Evolutionary conservation across 305 asterid species (phyloP), one percentile per base, ranked within the genome.

Genomic region (Solanum hybrid): DNA sequence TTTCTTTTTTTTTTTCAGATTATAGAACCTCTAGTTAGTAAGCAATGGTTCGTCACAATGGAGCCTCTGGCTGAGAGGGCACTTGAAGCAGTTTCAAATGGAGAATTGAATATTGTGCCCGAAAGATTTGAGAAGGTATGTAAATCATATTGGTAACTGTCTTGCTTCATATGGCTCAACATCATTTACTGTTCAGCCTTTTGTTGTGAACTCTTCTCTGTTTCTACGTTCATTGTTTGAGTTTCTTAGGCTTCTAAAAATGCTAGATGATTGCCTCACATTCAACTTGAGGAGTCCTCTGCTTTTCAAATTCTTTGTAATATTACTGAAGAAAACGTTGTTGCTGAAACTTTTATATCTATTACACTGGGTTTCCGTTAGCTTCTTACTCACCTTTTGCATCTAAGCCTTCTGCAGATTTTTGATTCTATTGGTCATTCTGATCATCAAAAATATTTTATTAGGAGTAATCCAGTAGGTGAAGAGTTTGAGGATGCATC

Each of bases 1-100:
- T 90, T 42, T 40, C n/a, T n/a, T 40, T 36, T 57, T 36, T 57
- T 40, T 57, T 36, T 89, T 91, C 95, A 97, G 99, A 95, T 97
- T 88, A 95, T 97, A 90, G 99, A 97, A 94, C 99, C 99, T 89
- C 95, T 97, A 71, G 97, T 97, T 79, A 97, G 99, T 94, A 97
- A 97, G 94, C 99, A 97, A 91, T 97, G 99, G 99, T 97, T 97
- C 92, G 96, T 97, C 81, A 93, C 98, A 85, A 97, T 97, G 99
- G 99, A 97, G 91, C 96, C 98, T 88, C 87, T 97, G 93, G 98
- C 99, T 46, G 98, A 97, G 94, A 95, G 95, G 94, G 99, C 99
- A 90, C 98, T 97, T 87, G 92, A 92, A 93, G 99, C 97, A 67
- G 98, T 97, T 90, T 95, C 94, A 91, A 93, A 94, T 67, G 98